phyloP scores from a whole-genome alignment of 768 basidiomycete species.

The Xerocomellus amylosporus region DNA sequence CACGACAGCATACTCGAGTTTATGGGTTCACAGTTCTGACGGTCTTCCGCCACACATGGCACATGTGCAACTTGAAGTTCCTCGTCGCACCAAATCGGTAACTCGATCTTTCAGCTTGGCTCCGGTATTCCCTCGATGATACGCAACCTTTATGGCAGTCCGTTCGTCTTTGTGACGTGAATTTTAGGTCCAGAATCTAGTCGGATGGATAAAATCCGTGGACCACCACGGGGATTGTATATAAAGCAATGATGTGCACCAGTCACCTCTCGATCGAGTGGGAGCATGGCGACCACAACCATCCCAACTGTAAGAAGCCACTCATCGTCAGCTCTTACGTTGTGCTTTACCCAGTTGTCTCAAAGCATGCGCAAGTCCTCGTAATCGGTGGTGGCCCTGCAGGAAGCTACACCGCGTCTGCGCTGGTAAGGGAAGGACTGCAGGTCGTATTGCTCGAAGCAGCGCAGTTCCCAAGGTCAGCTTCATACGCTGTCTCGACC shows the following conservation, averaged over 20 bases:
- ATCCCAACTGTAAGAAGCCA: conserved; percentile 23
- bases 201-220: background rate
- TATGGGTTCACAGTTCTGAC: background rate
- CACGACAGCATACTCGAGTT: background rate
- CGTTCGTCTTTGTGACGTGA: background rate
- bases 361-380: conserved; percentile 33
- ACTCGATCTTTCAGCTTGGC: background rate
- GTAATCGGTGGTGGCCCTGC: conserved; percentile 62
- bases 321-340: background rate
- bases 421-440: conserved; percentile 54
- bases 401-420: conserved; percentile 54
- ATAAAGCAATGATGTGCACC: conserved; percentile 1
- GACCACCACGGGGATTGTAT: background rate
- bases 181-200: background rate
- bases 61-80: background rate
- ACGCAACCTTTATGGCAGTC: background rate
- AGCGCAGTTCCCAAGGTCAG: conserved; percentile 52
- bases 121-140: conserved; percentile 2
- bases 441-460: conserved; percentile 57
- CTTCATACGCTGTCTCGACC: background rate
- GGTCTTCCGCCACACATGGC: background rate
- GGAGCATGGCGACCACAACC: conserved; percentile 8
- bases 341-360: background rate
- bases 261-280: background rate
- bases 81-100: background rate